Evolutionary conservation across 257 asterid species (phyloP).

Genomic region (Nicotiana benthamiana): DNA sequence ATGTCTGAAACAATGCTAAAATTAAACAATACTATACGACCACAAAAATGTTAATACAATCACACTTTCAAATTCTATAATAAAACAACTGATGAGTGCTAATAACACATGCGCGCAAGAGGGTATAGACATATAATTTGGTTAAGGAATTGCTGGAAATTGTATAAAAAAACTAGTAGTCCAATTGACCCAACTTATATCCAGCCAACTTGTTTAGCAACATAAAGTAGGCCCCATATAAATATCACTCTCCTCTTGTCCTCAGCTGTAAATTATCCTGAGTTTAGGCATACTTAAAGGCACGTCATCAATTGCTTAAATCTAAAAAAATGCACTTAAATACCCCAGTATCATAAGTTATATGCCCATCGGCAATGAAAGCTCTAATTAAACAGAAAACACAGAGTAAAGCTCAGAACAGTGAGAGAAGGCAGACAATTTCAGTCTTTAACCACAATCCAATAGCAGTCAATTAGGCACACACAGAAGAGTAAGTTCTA

Average conservation of each 20-base stretch:
- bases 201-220: not conserved
- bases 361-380: not conserved
- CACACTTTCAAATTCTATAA: not conserved
- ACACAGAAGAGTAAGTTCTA: not conserved
- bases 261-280: not conserved
- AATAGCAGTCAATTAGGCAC: not conserved
- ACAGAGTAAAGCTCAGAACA: not conserved
- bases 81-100: not conserved
- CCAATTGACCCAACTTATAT: not conserved
- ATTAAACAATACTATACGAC: not conserved
- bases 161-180: not conserved
- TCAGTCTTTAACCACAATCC: not conserved
- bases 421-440: not conserved
- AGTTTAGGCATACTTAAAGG: not conserved
- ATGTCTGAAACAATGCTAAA: conserved; percentile 54
- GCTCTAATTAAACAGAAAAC: not conserved
- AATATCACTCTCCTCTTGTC: not conserved
- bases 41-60: not conserved
- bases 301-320: not conserved
- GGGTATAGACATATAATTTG: not conserved
- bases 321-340: not conserved
- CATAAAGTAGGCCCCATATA: not conserved
- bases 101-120: not conserved
- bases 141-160: not conserved
- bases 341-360: not conserved